Evolutionary conservation across 139 green algal species (phyloP).

Genomic region (Chlamydomonas eustigma): DNA sequence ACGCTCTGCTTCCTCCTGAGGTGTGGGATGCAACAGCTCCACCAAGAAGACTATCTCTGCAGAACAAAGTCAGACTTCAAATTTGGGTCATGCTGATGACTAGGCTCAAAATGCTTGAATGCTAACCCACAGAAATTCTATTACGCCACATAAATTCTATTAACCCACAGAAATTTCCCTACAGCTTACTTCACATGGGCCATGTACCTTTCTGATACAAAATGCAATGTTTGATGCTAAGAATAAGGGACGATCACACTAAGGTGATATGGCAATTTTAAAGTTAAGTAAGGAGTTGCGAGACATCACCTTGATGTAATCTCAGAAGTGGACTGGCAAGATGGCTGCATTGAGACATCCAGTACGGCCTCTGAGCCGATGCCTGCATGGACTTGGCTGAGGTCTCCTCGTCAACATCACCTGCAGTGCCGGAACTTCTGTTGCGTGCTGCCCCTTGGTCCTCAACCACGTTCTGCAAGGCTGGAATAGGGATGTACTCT

Average conservation of each 20-base stretch:
- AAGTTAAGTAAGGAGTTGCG: too few relatives aligned
- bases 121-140: neutral
- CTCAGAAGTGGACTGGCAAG: neutral
- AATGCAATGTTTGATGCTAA: too few relatives aligned
- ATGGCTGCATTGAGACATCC: neutral
- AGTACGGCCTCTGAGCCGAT: neutral
- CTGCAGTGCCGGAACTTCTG: neutral
- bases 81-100: neutral
- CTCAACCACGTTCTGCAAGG: neutral
- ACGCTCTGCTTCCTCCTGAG: conserved; percentile 29
- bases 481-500: neutral
- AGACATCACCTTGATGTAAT: neutral
- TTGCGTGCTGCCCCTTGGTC: neutral
- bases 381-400: neutral
- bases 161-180: too few relatives aligned
- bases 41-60: conserved; percentile 38
- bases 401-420: neutral
- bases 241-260: too few relatives aligned
- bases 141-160: too few relatives aligned
- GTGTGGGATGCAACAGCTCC: conserved; percentile 37
- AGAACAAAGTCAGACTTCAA: neutral
- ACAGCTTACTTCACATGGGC: too few relatives aligned
- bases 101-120: neutral
- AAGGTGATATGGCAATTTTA: too few relatives aligned
- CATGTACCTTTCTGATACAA: too few relatives aligned